Evolutionary conservation across 441 rosid genomes (phyloP).

Genomic region (Jatropha multifida): DNA sequence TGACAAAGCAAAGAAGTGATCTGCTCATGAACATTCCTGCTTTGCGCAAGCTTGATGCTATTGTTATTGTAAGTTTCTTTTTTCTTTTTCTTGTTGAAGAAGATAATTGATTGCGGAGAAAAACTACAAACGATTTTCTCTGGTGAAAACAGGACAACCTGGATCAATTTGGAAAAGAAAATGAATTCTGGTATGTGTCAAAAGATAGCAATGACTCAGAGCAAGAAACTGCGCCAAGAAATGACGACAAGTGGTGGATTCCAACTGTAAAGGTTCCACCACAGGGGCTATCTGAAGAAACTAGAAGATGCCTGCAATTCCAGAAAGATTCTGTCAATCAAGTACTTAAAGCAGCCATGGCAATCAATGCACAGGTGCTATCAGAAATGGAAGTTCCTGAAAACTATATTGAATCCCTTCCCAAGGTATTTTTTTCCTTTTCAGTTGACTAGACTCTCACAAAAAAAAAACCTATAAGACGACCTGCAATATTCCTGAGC

Average conservation of each 20-base stretch:
- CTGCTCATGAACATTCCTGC: constrained; percentile 85
- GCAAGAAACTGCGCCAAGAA: constrained; percentile 51
- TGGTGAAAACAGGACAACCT: constrained; percentile 49
- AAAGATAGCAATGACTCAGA: constrained; percentile 56
- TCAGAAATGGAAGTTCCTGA: constrained; percentile 92
- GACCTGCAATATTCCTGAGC: no score
- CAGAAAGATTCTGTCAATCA: constrained; percentile 93
- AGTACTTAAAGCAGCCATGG: constrained; percentile 97
- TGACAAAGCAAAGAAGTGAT: constrained; percentile 74
- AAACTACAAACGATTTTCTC: not conserved
- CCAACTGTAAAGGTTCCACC: constrained; percentile 85
- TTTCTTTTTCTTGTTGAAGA: not conserved
- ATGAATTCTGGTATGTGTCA: constrained; percentile 63
- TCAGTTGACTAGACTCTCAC: no score
- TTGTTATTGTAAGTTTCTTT: constrained; percentile 61
- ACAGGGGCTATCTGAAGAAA: constrained; percentile 59
- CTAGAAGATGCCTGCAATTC: constrained; percentile 65
- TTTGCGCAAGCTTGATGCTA: constrained; percentile 69
- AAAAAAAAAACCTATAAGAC: no score
- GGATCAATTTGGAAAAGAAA: constrained; percentile 65
- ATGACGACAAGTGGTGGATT: constrained; percentile 96
- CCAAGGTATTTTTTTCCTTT: constrained; percentile 52
- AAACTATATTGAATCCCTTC: constrained; percentile 88
- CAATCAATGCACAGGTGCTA: constrained; percentile 88
- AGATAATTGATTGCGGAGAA: not conserved